phyloP scores from a whole-genome alignment of 202 grass and related monocot species.

The Miscanthus sacchariflorus region DNA sequence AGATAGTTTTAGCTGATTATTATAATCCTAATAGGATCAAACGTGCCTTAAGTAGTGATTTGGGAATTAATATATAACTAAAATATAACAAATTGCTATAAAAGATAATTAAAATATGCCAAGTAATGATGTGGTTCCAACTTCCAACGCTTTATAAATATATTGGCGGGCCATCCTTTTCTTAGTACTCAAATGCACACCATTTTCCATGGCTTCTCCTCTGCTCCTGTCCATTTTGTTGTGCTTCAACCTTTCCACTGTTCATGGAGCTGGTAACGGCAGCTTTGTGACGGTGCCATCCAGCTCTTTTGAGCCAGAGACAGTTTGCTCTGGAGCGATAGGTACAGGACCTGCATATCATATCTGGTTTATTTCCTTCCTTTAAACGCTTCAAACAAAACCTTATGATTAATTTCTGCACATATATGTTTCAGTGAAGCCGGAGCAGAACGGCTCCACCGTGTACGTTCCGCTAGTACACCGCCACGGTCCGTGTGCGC shows the following conservation, averaged over 20 bases:
- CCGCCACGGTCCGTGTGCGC: slow-evolving; percentile 38
- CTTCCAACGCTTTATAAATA: not conserved
- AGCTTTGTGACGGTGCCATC: slow-evolving; percentile 16
- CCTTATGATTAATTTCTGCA: not conserved
- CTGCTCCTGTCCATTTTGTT: slow-evolving; percentile 5
- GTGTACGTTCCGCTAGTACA: slow-evolving; percentile 13
- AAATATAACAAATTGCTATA: not conserved
- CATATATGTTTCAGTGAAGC: not conserved
- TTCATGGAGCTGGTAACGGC: not conserved
- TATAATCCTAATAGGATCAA: not conserved
- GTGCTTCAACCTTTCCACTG: not conserved
- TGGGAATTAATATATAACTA: not conserved
- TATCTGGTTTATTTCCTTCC: not conserved
- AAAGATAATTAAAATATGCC: not conserved
- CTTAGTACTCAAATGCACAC: not conserved
- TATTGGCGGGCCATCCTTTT: not conserved
- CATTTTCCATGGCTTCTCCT: slow-evolving; percentile 15
- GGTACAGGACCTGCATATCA: not conserved
- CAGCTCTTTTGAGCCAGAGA: not conserved
- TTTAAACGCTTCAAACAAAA: not conserved
- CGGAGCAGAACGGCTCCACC: not conserved
- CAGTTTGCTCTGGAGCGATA: not conserved
- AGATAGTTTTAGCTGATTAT: not conserved
- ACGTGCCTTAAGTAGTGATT: not conserved
- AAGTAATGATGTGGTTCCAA: not conserved